These are phyloP conservation scores for Neurospora sp. DNA, from an alignment of 495 filamentous ascomycete genomes.

Conservation along the genomic window DNA sequence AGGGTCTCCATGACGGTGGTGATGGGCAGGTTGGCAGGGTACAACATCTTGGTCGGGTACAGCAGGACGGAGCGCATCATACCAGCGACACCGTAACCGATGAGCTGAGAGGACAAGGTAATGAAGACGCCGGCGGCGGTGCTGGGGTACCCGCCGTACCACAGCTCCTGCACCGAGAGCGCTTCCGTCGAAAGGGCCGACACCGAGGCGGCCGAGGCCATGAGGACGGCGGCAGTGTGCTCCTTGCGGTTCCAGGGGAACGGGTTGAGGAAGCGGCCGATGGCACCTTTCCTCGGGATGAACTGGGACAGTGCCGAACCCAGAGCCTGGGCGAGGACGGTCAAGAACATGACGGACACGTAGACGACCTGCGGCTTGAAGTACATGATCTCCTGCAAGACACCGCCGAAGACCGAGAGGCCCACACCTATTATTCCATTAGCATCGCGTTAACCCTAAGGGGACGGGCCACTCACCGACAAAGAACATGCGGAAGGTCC, in stretches of 20 bases:
- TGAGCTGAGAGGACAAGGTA: constrained; percentile 34
- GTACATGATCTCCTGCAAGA: constrained; percentile 29
- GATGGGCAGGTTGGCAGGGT: constrained; percentile 29
- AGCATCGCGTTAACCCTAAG: not conserved
- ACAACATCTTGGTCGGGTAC: constrained; percentile 43
- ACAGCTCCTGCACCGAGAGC: constrained; percentile 35
- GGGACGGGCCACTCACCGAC: constrained; percentile 13
- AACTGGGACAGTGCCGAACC: not conserved
- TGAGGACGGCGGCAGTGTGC: constrained; percentile 34
- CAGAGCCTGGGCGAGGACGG: constrained; percentile 20
- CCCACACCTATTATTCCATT: constrained; percentile 14
- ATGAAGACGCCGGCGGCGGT: constrained; percentile 29
- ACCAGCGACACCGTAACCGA: constrained; percentile 47
- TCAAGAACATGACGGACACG: constrained; percentile 35
- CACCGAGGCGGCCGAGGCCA: constrained; percentile 30
- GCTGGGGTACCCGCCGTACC: constrained; percentile 30
- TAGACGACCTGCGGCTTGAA: constrained; percentile 39
- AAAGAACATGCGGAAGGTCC: constrained; percentile 24
- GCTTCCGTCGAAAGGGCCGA: constrained; percentile 24
- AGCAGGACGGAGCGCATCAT: constrained; percentile 43
- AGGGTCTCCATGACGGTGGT: constrained; percentile 35
- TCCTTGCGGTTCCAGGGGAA: constrained; percentile 34
- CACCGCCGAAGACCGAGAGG: constrained; percentile 21
- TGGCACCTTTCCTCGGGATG: constrained; percentile 4
- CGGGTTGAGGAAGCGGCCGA: constrained; percentile 30